phyloP scores from a whole-genome alignment of 1,139 yeast genomes.

The Suhomyces taliae region DNA sequence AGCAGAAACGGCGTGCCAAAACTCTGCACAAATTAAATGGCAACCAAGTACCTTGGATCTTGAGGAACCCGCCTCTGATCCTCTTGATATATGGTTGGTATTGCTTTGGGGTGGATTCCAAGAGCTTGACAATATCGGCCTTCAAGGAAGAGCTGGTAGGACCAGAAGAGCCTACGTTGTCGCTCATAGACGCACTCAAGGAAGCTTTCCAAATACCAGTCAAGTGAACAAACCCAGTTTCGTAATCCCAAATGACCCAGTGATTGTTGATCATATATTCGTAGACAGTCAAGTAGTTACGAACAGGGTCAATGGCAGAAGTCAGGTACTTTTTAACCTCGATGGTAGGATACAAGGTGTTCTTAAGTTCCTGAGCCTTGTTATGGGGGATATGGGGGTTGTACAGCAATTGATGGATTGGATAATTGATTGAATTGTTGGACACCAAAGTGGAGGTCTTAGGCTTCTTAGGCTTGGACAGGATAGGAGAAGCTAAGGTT shows the following conservation, averaged over 20 bases:
- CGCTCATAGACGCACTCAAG: constrained; percentile 25
- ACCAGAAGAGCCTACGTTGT: constrained; percentile 7
- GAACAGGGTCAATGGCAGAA: constrained; percentile 55
- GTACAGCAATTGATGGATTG: constrained; percentile 19
- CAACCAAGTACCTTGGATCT: constrained; percentile 95
- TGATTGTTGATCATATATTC: constrained; percentile 66
- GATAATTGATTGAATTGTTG: constrained; percentile 20
- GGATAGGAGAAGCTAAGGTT: neutral
- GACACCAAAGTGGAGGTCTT: constrained; percentile 7
- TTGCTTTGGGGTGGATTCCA: constrained; percentile 71
- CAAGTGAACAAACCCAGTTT: constrained; percentile 83
- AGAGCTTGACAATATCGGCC: constrained; percentile 73
- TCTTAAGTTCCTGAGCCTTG: constrained; percentile 27
- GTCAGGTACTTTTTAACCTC: constrained; percentile 70
- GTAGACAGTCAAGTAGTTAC: constrained; percentile 70
- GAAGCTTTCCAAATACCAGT: constrained; percentile 91
- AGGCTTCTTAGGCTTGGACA: constrained; percentile 5
- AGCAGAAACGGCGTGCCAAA: constrained; percentile 76
- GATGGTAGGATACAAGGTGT: constrained; percentile 34
- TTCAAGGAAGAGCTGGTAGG: constrained; percentile 42
- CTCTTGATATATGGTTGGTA: constrained; percentile 66
- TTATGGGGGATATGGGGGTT: constrained; percentile 22
- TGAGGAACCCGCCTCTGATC: constrained; percentile 87
- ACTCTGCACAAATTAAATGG: constrained; percentile 69
- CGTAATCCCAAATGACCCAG: constrained; percentile 87